These are phyloP conservation scores for Cercophora sp. DNA, from an alignment of 495 filamentous ascomycete species.

Conservation along the genomic window DNA sequence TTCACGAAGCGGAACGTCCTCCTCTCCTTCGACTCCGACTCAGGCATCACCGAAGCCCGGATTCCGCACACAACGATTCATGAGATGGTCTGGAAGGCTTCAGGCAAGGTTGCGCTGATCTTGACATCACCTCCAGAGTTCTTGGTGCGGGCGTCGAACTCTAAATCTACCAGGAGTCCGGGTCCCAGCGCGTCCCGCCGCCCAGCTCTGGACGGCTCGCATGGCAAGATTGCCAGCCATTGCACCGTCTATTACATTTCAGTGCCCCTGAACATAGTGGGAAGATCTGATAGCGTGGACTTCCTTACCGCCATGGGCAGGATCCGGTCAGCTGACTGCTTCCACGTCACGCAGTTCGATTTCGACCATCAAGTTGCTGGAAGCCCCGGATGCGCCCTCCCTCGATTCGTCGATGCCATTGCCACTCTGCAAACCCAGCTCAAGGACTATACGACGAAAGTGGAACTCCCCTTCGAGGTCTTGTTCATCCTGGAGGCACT, in stretches of 20 bases:
- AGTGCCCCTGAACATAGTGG: neutral
- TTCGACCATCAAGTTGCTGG: constrained; percentile 1
- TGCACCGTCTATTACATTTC: constrained; percentile 16
- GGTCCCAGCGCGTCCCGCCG: too few species aligned
- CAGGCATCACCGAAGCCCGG: constrained; percentile 25
- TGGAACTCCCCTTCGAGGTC: constrained; percentile 29
- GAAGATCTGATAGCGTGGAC: neutral
- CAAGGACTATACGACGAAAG: neutral
- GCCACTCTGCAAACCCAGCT: constrained; percentile 20
- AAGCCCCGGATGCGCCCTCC: neutral
- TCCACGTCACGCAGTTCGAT: constrained; percentile 24
- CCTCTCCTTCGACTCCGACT: constrained; percentile 31
- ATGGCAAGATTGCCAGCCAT: constrained; percentile 2
- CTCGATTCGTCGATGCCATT: constrained; percentile 19
- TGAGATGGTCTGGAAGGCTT: constrained; percentile 31
- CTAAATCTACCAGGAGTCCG: too few species aligned
- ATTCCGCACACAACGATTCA: constrained; percentile 37
- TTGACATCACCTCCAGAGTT: too few species aligned
- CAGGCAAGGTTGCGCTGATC: constrained; percentile 29
- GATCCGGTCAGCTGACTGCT: constrained; percentile 16
- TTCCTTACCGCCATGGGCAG: neutral
- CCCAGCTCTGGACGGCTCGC: too few species aligned
- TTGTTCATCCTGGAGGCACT: constrained; percentile 52
- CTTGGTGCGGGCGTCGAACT: too few species aligned
- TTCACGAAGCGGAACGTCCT: constrained; percentile 42